Evolutionary conservation across 352 stramenopile species (phyloP), one percentile per base, ranked within the genome.

Genomic region (Phytophthora constricta): DNA sequence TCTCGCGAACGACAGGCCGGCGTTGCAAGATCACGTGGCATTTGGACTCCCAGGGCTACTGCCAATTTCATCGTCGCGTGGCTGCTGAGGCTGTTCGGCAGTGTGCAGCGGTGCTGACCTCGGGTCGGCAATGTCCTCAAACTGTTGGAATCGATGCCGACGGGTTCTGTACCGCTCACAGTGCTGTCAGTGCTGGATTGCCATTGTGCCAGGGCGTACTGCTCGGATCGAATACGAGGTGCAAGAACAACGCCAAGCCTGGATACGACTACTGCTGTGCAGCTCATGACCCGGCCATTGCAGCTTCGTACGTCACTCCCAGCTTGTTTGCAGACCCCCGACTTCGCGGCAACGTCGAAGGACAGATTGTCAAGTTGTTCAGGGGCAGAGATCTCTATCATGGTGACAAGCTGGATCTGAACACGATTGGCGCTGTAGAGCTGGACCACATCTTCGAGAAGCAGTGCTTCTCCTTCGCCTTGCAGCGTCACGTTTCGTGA

Each of bases 391-490:
- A 84, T 59, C 43, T 77, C 50, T 84, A 84, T 59, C 72, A 81
- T 58, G 61, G 62, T 31, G 70, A 80, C 16, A 54, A 70, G 42
- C 39, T 76, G 33, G 70, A 77, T 43, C 49, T 79, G 20, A 70
- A 62, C 8, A 74, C 61, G 14, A 47, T 68, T 1, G 65, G 63
- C 2, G 31, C 53, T 1, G 52, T 84, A 33, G 65, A 81, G 43
- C 53, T 84, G 33, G 72, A 84, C 34, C 76, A 84, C 62, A 81
- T 81, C 20, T 13, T 84, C 16, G 76, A 84, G 60, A 81, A 80
- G 45, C 76, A 84, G 62, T 84, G 76, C 50, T 80, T 79, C 25
- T 55, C 76, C 22, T 78, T 68, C 53, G 72, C 61, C 5, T 82
- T 81, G 22, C 74, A 77, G 28, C 37, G 25, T 80, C 7, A 47